These are phyloP conservation scores for Decorospora gaudefroyi DNA, from an alignment of 2,329 filamentous ascomycete genomes.

Conservation along the genomic window DNA sequence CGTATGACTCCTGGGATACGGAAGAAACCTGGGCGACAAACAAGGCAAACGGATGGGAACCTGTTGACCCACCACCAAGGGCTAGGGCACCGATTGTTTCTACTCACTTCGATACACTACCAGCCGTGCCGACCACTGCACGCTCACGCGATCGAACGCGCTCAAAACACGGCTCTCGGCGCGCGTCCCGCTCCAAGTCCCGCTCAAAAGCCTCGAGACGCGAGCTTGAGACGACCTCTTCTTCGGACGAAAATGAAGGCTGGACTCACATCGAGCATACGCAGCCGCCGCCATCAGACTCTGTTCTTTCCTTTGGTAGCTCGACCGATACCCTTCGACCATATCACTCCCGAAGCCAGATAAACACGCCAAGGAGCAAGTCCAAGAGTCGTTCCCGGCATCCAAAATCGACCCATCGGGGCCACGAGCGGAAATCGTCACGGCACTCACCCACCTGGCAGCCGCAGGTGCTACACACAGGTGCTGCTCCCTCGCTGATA, in stretches of 20 bases:
- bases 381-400: constrained; percentile 2
- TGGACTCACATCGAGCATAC: constrained; percentile 11
- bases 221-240: constrained; percentile 1
- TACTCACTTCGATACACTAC: not conserved
- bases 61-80: constrained; percentile 1
- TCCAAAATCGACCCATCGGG: constrained; percentile 3
- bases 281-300: constrained; percentile 12
- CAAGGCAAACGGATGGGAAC: constrained; percentile 2
- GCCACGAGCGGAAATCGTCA: constrained; percentile 5
- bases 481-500: constrained; percentile 2
- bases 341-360: constrained; percentile 13
- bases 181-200: constrained; percentile 8
- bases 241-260: constrained; percentile 13
- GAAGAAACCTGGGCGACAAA: constrained; percentile 22
- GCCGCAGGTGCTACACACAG: not conserved
- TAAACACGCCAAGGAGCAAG: not conserved
- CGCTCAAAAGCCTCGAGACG: not conserved
- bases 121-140: not conserved
- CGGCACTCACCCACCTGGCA: not conserved
- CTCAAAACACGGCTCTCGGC: not conserved
- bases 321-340: constrained; percentile 21
- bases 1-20: constrained; percentile 27
- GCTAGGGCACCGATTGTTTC: constrained; percentile 1
- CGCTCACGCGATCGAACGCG: not conserved
- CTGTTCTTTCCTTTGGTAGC: constrained; percentile 9